Evolutionary conservation across 1,139 yeast genomes (phyloP).

Genomic region (Suhomyces anneliseae): DNA sequence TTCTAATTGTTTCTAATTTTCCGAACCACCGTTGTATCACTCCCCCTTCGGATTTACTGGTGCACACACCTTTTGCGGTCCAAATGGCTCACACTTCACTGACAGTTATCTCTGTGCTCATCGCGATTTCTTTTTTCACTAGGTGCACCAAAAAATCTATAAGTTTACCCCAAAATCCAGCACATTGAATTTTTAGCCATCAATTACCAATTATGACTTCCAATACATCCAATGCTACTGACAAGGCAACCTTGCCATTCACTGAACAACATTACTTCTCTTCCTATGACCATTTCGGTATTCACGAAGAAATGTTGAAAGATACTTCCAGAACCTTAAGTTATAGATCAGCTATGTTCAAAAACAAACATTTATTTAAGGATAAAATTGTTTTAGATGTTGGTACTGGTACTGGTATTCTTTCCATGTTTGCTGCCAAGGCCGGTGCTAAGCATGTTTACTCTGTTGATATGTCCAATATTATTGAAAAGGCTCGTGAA

Average conservation of each 20-base stretch:
- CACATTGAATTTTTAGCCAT: neutral
- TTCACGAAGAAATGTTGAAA: constrained; percentile 98
- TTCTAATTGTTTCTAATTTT: too few relatives aligned
- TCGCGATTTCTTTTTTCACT: constrained; percentile 9
- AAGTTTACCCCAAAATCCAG: neutral
- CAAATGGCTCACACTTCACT: neutral
- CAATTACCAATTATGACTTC: constrained; percentile 8
- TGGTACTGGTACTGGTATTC: constrained; percentile 97
- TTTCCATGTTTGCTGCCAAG: constrained; percentile 97
- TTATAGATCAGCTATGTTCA: constrained; percentile 89
- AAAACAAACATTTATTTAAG: constrained; percentile 85
- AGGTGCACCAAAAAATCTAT: neutral
- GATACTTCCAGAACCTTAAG: constrained; percentile 91
- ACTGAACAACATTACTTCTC: constrained; percentile 90
- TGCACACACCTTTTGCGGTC: too few relatives aligned
- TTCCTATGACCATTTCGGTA: constrained; percentile 95
- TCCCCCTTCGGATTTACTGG: too few relatives aligned
- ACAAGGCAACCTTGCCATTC: constrained; percentile 52
- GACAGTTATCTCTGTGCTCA: constrained; percentile 2
- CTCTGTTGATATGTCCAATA: constrained; percentile 96
- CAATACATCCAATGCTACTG: constrained; percentile 40
- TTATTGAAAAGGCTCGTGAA: constrained; percentile 90
- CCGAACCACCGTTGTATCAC: too few relatives aligned
- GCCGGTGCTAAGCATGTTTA: constrained; percentile 97
- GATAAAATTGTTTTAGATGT: constrained; percentile 96